phyloP scores from a whole-genome alignment of 495 filamentous ascomycete species.

The Tuber umbilicatum region DNA sequence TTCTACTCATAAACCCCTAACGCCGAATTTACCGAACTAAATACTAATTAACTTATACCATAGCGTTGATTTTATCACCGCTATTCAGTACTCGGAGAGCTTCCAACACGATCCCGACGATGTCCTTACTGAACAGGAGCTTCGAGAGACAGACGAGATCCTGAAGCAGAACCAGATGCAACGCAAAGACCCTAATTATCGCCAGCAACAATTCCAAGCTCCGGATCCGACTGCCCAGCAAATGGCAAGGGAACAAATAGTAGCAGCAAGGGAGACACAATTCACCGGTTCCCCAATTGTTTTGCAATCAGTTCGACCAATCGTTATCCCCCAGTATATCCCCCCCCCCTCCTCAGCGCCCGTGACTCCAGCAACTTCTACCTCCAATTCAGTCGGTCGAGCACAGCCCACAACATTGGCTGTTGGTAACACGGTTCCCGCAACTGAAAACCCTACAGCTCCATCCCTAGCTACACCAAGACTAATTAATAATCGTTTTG shows the following conservation, averaged over 20 bases:
- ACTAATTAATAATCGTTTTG: background rate
- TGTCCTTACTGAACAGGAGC: constrained; percentile 53
- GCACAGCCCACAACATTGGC: background rate
- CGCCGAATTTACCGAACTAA: constrained; percentile 19
- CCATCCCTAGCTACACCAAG: background rate
- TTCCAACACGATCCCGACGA: constrained; percentile 55
- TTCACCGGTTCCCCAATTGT: background rate
- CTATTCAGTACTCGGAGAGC: constrained; percentile 54
- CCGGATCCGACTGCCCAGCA: background rate
- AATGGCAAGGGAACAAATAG: background rate
- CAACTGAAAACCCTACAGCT: background rate
- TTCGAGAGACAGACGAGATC: constrained; percentile 33
- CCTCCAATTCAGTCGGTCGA: background rate
- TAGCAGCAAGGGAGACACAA: background rate
- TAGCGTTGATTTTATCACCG: constrained; percentile 47
- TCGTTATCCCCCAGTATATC: background rate
- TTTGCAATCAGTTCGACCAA: background rate
- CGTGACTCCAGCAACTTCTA: background rate
- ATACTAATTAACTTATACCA: constrained; percentile 24
- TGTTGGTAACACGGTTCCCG: background rate
- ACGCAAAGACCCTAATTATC: background rate
- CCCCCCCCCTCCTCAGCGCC: background rate
- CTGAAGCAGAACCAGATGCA: constrained; percentile 10
- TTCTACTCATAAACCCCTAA: constrained; percentile 1
- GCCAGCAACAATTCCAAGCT: background rate